Evolutionary conservation across 106 monocot genomes (phyloP).

Genomic region (Dendrobium officinale): DNA sequence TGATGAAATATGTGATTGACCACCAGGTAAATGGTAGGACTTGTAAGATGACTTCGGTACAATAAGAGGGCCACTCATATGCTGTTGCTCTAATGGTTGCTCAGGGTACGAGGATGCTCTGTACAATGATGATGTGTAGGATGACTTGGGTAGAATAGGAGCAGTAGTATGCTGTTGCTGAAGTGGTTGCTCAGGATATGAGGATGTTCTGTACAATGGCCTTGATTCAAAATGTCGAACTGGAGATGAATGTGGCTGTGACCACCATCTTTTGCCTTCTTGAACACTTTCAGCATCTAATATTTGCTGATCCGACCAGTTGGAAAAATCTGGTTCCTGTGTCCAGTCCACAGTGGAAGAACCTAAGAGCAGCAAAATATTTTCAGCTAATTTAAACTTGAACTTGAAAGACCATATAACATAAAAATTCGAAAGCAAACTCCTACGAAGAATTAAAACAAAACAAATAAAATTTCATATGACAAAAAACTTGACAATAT

Average conservation of each 20-base stretch:
- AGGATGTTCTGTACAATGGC: constrained; percentile 64
- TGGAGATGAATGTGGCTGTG: constrained; percentile 44
- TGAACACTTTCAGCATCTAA: constrained; percentile 53
- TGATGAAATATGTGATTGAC: constrained; percentile 19
- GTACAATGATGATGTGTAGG: constrained; percentile 32
- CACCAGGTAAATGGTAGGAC: constrained; percentile 52
- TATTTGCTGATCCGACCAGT: constrained; percentile 48
- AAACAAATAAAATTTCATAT: neutral
- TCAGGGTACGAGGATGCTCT: constrained; percentile 18
- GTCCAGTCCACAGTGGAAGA: constrained; percentile 56
- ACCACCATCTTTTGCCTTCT: constrained; percentile 73
- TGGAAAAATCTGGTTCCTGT: constrained; percentile 39
- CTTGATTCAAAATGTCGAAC: constrained; percentile 37
- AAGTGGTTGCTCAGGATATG: constrained; percentile 60
- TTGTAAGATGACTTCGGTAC: constrained; percentile 40
- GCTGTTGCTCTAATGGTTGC: constrained; percentile 34
- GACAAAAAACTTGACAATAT: neutral
- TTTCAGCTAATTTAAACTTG: neutral
- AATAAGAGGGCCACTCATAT: constrained; percentile 32
- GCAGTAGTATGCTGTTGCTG: constrained; percentile 26
- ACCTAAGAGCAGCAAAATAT: constrained; percentile 23
- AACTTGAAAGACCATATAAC: neutral
- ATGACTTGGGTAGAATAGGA: constrained; percentile 36
- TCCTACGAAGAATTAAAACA: neutral
- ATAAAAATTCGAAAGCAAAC: neutral